phyloP scores from a whole-genome alignment of 2,329 filamentous ascomycete genomes.

The Alternaria burnsii region DNA sequence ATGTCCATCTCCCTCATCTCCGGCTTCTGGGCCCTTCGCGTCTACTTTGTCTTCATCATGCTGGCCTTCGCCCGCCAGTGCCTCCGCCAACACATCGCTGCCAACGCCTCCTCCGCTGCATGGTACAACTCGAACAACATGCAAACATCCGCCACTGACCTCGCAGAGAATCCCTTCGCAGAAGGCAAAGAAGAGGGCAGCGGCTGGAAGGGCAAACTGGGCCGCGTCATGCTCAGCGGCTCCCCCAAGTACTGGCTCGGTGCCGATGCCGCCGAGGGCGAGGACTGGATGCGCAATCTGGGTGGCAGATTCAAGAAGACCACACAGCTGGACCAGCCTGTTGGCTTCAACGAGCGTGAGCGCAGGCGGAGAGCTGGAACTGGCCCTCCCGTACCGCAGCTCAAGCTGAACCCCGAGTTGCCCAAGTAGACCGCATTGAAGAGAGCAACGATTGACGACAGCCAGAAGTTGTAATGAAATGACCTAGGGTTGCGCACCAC shows the following conservation, averaged over 20 bases:
- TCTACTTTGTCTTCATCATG: slow-evolving; percentile 86
- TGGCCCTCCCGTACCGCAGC: slow-evolving; percentile 59
- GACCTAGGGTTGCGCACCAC: slow-evolving; percentile 4
- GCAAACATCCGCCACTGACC: slow-evolving; percentile 53
- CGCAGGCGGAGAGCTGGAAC: slow-evolving; percentile 69
- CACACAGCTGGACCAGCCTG: slow-evolving; percentile 50
- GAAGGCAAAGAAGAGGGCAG: slow-evolving; percentile 74
- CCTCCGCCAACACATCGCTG: slow-evolving; percentile 71
- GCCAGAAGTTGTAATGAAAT: slow-evolving; percentile 16
- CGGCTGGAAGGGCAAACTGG: slow-evolving; percentile 80
- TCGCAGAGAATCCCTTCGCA: slow-evolving; percentile 74
- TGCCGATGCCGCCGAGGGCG: slow-evolving; percentile 66
- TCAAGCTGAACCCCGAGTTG: slow-evolving; percentile 33
- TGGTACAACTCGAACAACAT: slow-evolving; percentile 51
- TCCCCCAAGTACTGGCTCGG: slow-evolving; percentile 85
- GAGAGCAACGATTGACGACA: slow-evolving; percentile 16
- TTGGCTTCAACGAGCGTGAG: slow-evolving; percentile 65
- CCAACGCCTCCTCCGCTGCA: slow-evolving; percentile 54
- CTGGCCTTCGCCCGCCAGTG: slow-evolving; percentile 83
- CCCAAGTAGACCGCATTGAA: slow-evolving; percentile 24
- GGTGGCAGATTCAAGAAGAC: slow-evolving; percentile 67
- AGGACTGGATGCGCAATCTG: slow-evolving; percentile 73
- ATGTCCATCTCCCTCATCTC: slow-evolving; percentile 82
- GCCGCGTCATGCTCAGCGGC: slow-evolving; percentile 78
- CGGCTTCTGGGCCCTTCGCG: slow-evolving; percentile 74